These are phyloP conservation scores for Uronychia binucleata DNA, from an alignment of 73 alveolate genomes.

Conservation along the genomic window DNA sequence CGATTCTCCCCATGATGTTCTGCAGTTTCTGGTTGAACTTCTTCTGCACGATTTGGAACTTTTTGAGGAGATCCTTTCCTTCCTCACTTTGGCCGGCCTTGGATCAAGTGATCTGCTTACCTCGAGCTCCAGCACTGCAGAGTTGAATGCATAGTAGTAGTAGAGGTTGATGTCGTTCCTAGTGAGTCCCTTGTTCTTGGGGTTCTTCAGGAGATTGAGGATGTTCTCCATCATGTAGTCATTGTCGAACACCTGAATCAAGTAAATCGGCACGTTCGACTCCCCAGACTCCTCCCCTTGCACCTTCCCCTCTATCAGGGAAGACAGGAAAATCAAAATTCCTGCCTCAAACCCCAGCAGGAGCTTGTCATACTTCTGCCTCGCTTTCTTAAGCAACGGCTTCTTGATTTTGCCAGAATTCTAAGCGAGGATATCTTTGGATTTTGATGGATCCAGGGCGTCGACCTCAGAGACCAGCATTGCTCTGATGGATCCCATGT, in stretches of 20 bases:
- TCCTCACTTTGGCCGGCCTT: slow-evolving; percentile 1
- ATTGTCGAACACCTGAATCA: neutral
- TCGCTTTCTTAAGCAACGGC: neutral
- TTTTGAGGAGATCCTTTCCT: neutral
- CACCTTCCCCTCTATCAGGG: neutral
- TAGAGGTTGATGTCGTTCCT: neutral
- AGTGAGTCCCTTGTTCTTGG: neutral
- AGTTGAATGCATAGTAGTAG: slow-evolving; percentile 1
- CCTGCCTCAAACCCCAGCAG: neutral
- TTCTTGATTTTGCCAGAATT: neutral
- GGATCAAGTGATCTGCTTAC: neutral
- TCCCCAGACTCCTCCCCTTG: neutral
- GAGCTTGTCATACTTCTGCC: neutral
- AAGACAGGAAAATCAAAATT: neutral
- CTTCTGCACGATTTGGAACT: neutral
- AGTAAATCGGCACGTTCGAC: neutral
- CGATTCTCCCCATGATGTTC: slow-evolving; percentile 7
- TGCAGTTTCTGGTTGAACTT: neutral
- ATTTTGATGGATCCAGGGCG: neutral
- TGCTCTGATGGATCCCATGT: neutral
- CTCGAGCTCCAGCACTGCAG: slow-evolving; percentile 5
- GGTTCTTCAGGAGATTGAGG: neutral
- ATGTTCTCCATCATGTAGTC: slow-evolving; percentile 12
- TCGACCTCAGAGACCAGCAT: neutral
- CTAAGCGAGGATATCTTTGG: neutral